These are phyloP conservation scores for Tetramitus jugosus DNA, from an alignment of 208 protist genomes.

Conservation along the genomic window DNA sequence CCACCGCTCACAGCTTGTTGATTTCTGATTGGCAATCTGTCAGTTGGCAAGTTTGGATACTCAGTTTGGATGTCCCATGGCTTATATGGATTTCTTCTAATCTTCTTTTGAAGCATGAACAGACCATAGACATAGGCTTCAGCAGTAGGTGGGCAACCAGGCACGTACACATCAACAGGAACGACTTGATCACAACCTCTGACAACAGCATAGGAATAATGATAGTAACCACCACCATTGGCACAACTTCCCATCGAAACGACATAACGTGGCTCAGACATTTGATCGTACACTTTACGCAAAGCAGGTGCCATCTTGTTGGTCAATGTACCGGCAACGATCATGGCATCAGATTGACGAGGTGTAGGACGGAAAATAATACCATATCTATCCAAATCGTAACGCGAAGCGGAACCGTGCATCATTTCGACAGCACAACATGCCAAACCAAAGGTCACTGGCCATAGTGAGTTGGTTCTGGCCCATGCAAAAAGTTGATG, in stretches of 20 bases:
- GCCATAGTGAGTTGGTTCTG: constrained; percentile 84
- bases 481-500: constrained; percentile 12
- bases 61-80: not conserved
- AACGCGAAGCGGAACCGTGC: constrained; percentile 85
- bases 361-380: constrained; percentile 87
- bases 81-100: constrained; percentile 34
- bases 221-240: constrained; percentile 97
- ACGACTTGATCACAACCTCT: constrained; percentile 92
- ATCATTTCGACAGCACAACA: constrained; percentile 97
- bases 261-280: constrained; percentile 87
- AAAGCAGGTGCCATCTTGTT: constrained; percentile 98
- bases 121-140: constrained; percentile 79
- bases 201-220: constrained; percentile 93
- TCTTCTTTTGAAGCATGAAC: constrained; percentile 79
- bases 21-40: too few species aligned
- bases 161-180: constrained; percentile 96
- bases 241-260: constrained; percentile 88
- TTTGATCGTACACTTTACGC: constrained; percentile 91
- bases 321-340: constrained; percentile 96
- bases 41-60: not conserved
- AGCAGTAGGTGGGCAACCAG: constrained; percentile 93
- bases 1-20: too few species aligned
- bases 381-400: constrained; percentile 95
- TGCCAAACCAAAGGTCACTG: constrained; percentile 93
- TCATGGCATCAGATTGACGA: constrained; percentile 94